Percentiles rank a stretch among this genome's conserved stretches.
These are phyloP conservation scores for Firmiana major DNA, from an alignment of 345 rosid species.

Conservation along the genomic window DNA sequence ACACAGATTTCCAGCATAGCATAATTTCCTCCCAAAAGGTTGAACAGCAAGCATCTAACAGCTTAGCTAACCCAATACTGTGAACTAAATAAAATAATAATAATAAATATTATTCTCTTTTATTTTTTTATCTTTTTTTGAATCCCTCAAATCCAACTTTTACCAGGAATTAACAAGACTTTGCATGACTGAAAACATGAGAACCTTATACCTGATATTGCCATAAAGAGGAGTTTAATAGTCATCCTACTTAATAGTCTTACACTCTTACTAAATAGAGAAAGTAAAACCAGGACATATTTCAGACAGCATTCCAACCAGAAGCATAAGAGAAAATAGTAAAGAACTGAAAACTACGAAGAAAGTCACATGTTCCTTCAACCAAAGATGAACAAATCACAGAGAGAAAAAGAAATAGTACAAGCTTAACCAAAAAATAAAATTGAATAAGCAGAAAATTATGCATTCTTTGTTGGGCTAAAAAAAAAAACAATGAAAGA, in stretches of 20 bases:
- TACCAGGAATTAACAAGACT: not conserved
- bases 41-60: not conserved
- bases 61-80: not conserved
- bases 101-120: not conserved
- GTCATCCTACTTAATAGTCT: conserved; percentile 10
- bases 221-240: not conserved
- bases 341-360: conserved; percentile 18
- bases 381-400: conserved; percentile 15
- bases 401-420: not conserved
- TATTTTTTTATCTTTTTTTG: too few relatives aligned
- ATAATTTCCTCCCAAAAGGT: not conserved
- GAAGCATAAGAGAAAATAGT: conserved; percentile 21
- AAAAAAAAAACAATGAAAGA: not conserved
- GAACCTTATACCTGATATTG: not conserved
- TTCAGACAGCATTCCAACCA: conserved; percentile 10
- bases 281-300: conserved; percentile 17
- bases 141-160: not conserved
- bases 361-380: conserved; percentile 18
- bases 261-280: conserved; percentile 21
- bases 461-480: not conserved
- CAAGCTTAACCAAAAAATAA: not conserved
- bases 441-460: not conserved
- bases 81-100: not conserved
- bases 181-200: not conserved
- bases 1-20: not conserved